Evolutionary conservation across 2,329 filamentous ascomycete species (phyloP), one percentile per base, ranked within the genome.

Genomic region (Trematosphaeria pertusa): DNA sequence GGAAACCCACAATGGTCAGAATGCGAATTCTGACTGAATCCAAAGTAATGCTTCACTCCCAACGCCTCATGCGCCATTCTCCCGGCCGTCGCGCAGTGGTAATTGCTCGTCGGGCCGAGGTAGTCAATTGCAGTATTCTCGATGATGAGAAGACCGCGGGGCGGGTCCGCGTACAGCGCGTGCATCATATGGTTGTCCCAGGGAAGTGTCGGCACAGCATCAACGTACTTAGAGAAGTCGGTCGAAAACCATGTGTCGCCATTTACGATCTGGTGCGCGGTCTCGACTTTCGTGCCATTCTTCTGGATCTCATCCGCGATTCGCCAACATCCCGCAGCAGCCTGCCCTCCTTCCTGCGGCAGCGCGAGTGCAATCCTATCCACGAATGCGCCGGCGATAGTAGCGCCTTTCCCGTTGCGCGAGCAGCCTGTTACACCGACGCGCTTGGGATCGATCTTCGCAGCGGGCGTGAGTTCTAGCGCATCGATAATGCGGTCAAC

Each of bases 341-440:
- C 80, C 0, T 80, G 77, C 7, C 81, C 81, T 2, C 78, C 81
- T 67, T 85, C 81, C 62, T 84, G 81, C 1, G 82, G 81, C 19
- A 85, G 74, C 3, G 80, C 81, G 20, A 85, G 73, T 3, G 78
- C 79, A 42, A 85, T 81, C 14, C 81, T 78, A 37, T 72, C 61
- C 43, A 81, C 79, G 17, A 84, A 72, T 1, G 81, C 81, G 19
- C 81, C 81, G 3, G 76, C 78, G 11, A 84, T 70, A 51, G 84
- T 76, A 17, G 81, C 80, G 4, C 81, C 81, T 71, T 84, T 85
- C 42, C 81, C 81, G 66, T 84, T 82, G 20, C 81, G 78, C 35
- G 80, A 83, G 71, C 81, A 85, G 2, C 82, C 82, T 4, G 81
- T 84, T 2, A 83, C 79, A 17, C 78, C 82, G 17, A 65, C 15